A percentile compares a stretch with the other conserved stretches of the same genome.
phyloP scores from a whole-genome alignment of 139 green algal genomes.

The Medakamo hakoo region DNA sequence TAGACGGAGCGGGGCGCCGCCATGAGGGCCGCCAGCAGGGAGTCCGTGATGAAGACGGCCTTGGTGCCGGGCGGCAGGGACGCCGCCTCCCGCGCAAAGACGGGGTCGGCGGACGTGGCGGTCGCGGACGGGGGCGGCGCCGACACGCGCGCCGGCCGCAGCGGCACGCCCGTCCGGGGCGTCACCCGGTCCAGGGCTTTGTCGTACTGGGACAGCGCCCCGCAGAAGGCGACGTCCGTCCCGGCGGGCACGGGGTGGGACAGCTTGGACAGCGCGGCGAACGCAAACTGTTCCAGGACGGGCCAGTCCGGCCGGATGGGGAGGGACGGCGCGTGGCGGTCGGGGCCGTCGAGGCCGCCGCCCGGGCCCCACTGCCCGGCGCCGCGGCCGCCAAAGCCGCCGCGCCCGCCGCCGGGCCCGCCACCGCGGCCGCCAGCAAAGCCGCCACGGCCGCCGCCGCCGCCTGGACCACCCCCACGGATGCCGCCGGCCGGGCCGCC shows the following conservation, averaged over 20 bases:
- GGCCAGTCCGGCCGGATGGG: conserved; percentile 88
- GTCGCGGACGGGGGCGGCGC: conserved; percentile 65
- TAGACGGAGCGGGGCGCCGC: conserved; percentile 75
- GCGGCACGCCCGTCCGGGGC: conserved; percentile 51
- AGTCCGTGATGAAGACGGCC: conserved; percentile 82
- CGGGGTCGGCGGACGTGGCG: conserved; percentile 74
- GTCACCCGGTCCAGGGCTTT: conserved; percentile 72
- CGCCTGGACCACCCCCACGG: conserved; percentile 2
- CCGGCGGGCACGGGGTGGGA: conserved; percentile 31
- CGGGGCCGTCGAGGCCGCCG: not conserved
- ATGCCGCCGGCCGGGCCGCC: conserved; percentile 1
- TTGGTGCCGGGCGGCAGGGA: conserved; percentile 29
- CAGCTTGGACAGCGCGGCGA: conserved; percentile 70
- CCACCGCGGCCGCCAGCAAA: conserved; percentile 1
- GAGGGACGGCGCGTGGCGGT: conserved; percentile 33
- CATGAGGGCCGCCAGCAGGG: conserved; percentile 87
- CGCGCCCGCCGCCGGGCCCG: not conserved
- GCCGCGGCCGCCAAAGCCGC: conserved; percentile 11
- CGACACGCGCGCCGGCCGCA: conserved; percentile 50
- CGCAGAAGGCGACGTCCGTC: conserved; percentile 34
- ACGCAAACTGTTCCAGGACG: conserved; percentile 82
- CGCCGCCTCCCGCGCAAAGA: conserved; percentile 58
- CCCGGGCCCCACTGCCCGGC: conserved; percentile 5
- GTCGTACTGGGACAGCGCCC: conserved; percentile 77
- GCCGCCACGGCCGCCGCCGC: no score